These are phyloP conservation scores for Globisporangium abappressorium DNA, from an alignment of 352 stramenopile species.

Conservation along the genomic window DNA sequence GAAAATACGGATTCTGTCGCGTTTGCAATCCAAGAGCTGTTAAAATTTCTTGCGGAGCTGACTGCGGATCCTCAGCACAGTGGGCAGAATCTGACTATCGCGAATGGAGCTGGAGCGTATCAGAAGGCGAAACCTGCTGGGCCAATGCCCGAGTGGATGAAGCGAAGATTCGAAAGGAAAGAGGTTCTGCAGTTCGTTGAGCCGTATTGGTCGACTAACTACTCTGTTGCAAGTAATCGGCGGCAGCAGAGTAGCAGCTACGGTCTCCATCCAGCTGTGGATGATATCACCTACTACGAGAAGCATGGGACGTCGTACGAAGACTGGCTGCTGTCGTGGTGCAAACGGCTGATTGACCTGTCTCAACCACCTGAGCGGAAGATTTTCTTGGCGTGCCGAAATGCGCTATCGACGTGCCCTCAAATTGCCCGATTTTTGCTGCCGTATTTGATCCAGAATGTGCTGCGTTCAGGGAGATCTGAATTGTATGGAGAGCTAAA, in stretches of 20 bases:
- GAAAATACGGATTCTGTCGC: slow-evolving; percentile 79
- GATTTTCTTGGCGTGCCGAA: slow-evolving; percentile 73
- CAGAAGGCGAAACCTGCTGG: slow-evolving; percentile 17
- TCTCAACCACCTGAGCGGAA: slow-evolving; percentile 82
- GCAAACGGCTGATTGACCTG: slow-evolving; percentile 65
- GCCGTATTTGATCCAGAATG: slow-evolving; percentile 85
- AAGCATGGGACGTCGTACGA: slow-evolving; percentile 73
- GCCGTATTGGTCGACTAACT: slow-evolving; percentile 89
- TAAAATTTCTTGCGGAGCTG: slow-evolving; percentile 78
- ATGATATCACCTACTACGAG: slow-evolving; percentile 74
- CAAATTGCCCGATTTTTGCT: slow-evolving; percentile 80
- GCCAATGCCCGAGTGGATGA: slow-evolving; percentile 83
- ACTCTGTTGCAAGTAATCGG: slow-evolving; percentile 35
- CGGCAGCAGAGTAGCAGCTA: slow-evolving; percentile 10
- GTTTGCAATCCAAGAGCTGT: slow-evolving; percentile 84
- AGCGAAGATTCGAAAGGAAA: slow-evolving; percentile 77
- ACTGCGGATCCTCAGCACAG: slow-evolving; percentile 73
- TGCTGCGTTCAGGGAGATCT: slow-evolving; percentile 59
- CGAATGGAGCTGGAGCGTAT: slow-evolving; percentile 2
- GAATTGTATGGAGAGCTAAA: slow-evolving; percentile 74
- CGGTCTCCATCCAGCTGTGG: slow-evolving; percentile 18
- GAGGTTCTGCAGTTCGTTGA: slow-evolving; percentile 86
- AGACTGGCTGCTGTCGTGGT: slow-evolving; percentile 82
- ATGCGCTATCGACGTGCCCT: slow-evolving; percentile 55
- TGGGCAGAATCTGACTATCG: slow-evolving; percentile 35